Conservation (phyloP, 176 grass and related monocot species). For the Thinopyrum elongatum region DNA sequence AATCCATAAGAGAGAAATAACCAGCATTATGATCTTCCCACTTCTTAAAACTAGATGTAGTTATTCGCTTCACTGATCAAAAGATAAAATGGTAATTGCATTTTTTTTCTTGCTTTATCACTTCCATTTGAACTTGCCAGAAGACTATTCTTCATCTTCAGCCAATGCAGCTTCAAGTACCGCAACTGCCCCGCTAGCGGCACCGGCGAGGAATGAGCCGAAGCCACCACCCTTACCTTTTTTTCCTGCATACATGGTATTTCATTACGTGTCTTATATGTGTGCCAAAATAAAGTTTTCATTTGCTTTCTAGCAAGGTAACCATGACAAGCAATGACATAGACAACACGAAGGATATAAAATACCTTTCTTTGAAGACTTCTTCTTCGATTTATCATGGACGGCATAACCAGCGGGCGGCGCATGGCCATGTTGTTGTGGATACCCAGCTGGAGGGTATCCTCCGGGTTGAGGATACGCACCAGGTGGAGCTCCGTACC, state of each 20-base stretch:
- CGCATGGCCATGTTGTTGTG: neutral
- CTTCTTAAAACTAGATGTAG: neutral
- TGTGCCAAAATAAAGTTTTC: neutral
- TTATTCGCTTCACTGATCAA: neutral
- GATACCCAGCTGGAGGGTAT: neutral
- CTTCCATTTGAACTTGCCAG: neutral
- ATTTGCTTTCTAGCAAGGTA: neutral
- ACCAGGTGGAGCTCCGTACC: neutral
- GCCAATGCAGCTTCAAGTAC: neutral
- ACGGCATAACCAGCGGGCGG: neutral
- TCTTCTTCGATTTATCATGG: neutral
- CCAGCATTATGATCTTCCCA: neutral
- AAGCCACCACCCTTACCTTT: neutral
- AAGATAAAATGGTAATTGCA: neutral
- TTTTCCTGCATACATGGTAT: neutral
- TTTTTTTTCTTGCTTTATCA: neutral
- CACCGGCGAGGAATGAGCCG: neutral
- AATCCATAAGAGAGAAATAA: neutral
- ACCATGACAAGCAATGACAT: neutral
- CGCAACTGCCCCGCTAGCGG: neutral
- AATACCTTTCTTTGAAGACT: neutral
- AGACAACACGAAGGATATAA: neutral
- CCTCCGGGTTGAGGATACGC: neutral
- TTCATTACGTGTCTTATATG: neutral
- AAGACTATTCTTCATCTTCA: neutral